phyloP scores from a whole-genome alignment of 2,329 filamentous ascomycete species.

The Pleurostoma richardsiae region DNA sequence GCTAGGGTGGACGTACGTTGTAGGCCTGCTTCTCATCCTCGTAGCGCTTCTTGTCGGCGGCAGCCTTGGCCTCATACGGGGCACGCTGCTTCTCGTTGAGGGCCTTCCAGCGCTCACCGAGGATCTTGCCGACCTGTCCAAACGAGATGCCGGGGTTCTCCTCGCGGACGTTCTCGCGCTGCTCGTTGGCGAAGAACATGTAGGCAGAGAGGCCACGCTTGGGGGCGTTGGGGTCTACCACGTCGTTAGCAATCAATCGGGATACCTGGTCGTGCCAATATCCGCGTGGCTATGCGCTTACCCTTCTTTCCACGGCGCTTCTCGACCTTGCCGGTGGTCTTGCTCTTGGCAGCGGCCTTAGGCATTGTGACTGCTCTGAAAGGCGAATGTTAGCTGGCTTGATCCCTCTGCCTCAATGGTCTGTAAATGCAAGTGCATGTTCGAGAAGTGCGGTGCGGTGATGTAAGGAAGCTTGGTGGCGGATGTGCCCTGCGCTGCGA shows the following conservation, averaged over 20 bases:
- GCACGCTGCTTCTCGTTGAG: conserved; percentile 86
- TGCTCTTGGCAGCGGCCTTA: conserved; percentile 50
- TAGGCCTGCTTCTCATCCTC: conserved; percentile 96
- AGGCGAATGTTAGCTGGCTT: neutral
- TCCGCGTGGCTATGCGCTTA: conserved; percentile 25
- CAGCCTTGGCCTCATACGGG: conserved; percentile 96
- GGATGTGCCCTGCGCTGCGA: no score
- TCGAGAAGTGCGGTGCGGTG: no score
- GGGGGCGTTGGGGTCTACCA: conserved; percentile 86
- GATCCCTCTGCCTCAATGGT: no score
- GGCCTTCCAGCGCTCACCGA: conserved; percentile 98
- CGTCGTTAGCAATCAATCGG: conserved; percentile 2
- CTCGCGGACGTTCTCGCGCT: conserved; percentile 95
- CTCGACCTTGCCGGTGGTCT: conserved; percentile 43
- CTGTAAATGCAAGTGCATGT: no score
- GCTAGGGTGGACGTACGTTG: conserved; percentile 56
- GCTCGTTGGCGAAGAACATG: conserved; percentile 99
- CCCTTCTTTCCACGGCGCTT: conserved; percentile 58
- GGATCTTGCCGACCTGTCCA: conserved; percentile 95
- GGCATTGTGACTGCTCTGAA: conserved; percentile 45
- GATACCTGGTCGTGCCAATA: neutral
- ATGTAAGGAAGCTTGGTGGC: no score
- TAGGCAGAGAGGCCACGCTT: conserved; percentile 99
- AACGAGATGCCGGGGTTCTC: conserved; percentile 98
- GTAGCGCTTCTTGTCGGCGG: conserved; percentile 97